A percentile compares a stretch with the other conserved stretches of the same genome.
phyloP scores from a whole-genome alignment of 306 rosid species.

The Sindora glabra region DNA sequence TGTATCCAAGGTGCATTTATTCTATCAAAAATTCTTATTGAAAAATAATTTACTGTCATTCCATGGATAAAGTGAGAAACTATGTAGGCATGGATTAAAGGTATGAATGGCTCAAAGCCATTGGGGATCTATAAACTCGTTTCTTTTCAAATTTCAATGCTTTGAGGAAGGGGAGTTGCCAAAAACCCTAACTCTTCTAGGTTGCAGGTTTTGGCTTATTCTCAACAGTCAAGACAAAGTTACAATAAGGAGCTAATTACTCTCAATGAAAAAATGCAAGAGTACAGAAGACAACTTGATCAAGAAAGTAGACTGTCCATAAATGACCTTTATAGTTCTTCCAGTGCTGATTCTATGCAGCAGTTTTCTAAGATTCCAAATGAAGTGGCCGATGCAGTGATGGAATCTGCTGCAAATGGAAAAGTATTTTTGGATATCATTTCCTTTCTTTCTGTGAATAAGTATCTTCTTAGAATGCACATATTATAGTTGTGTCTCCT shows the following conservation, averaged over 20 bases:
- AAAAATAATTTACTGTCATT: neutral
- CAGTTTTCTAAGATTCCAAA: conserved; percentile 48
- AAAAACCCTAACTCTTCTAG: conserved; percentile 16
- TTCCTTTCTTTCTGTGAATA: conserved; percentile 3
- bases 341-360: conserved; percentile 36
- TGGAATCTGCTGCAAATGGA: conserved; percentile 66
- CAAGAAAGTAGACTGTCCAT: conserved; percentile 49
- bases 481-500: neutral
- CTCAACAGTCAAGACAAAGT: conserved; percentile 57
- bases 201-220: conserved; percentile 54
- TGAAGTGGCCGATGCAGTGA: conserved; percentile 55
- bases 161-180: conserved; percentile 4
- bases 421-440: conserved; percentile 36
- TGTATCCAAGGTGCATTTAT: conserved; percentile 2
- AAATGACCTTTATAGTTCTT: conserved; percentile 36
- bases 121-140: neutral
- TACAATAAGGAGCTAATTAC: conserved; percentile 48
- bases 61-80: conserved; percentile 13
- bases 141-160: neutral
- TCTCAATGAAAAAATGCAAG: conserved; percentile 60
- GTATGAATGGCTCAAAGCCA: neutral
- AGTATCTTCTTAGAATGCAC: neutral
- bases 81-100: conserved; percentile 9
- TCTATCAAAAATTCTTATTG: neutral
- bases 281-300: conserved; percentile 51